Base-by-base conservation (phyloP, 805 yeast genomes). In the Barnettozyma siamensis region DNA sequence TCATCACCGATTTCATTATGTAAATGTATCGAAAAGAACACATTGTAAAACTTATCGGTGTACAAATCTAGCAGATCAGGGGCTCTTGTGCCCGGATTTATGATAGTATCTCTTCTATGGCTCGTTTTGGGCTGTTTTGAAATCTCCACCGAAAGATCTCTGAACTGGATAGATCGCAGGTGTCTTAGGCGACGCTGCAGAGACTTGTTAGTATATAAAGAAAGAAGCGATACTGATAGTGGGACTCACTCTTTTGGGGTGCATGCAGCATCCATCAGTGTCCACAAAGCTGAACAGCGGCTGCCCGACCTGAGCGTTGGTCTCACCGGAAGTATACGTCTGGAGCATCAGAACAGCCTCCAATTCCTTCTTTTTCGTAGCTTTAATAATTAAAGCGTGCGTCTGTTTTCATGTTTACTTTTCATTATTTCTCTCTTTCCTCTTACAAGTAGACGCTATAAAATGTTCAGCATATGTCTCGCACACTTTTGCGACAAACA, bases 401-500 rank as follows among this genome's bases (percentile, higher is more conserved):
- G n/a, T n/a, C n/a, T n/a, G n/a, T n/a, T n/a, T n/a, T n/a, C n/a
- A n/a, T n/a, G n/a, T n/a, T n/a, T n/a, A n/a, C n/a, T n/a, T n/a
- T n/a, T n/a, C n/a, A n/a, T n/a, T n/a, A n/a, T n/a, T n/a, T n/a
- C n/a, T n/a, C n/a, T n/a, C n/a, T n/a, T n/a, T n/a, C n/a, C n/a
- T n/a, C n/a, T n/a, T n/a, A n/a, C n/a, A n/a, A n/a, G n/a, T n/a
- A n/a, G n/a, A n/a, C n/a, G n/a, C 13, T 32, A 18, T 12, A 10
- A 29, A 28, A 42, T 41, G 33, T 75, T 64, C 54, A 72, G 73
- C 10, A 60, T 78, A 9, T 67, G 83, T 17, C 57, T 83, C 36
- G 81, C 87, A 0, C 91, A 83, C 55, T 83, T 83, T 58, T 83
- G 91, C 58, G 91, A 83, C 59, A 71, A 77, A 18, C 89, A 83